Percentiles rank a stretch among this genome's conserved stretches.
Conservation (phyloP, 805 yeast genomes). For the Hagleromyces aurorensis region DNA sequence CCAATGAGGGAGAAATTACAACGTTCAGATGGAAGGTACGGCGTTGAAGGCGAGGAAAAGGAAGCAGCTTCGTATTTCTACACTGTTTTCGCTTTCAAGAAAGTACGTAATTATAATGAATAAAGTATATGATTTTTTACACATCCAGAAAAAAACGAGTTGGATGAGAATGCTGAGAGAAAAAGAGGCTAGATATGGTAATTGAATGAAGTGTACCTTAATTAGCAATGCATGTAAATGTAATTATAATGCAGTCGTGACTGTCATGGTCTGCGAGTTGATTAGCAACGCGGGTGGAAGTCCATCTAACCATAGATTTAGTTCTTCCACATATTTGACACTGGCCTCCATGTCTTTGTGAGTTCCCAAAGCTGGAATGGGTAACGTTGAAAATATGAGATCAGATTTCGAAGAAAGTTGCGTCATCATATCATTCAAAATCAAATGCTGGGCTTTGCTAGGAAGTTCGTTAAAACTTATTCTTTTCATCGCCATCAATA, state of each 20-base stretch:
- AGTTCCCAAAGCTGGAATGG: constrained; percentile 80
- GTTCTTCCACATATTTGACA: constrained; percentile 62
- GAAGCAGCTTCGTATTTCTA: constrained; percentile 86
- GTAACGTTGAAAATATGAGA: constrained; percentile 80
- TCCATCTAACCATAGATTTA: constrained; percentile 73
- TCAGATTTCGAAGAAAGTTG: constrained; percentile 53
- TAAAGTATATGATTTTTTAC: constrained; percentile 2
- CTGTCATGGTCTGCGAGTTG: constrained; percentile 92
- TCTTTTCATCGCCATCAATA: constrained; percentile 32
- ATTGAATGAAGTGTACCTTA: not conserved
- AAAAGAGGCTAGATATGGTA: constrained; percentile 1
- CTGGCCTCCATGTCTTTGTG: constrained; percentile 64
- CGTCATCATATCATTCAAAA: constrained; percentile 79
- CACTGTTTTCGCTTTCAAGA: constrained; percentile 75
- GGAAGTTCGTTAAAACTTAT: constrained; percentile 79
- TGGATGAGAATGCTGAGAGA: no score
- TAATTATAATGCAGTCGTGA: constrained; percentile 73
- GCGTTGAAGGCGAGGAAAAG: constrained; percentile 81
- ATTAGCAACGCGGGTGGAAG: constrained; percentile 77
- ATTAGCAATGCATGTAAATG: constrained; percentile 1
- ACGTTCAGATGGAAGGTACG: constrained; percentile 71
- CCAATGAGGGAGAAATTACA: constrained; percentile 60
- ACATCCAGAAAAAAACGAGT: not conserved
- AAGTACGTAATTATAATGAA: constrained; percentile 32
- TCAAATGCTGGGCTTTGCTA: constrained; percentile 82